Evolutionary conservation across 1,139 yeast genomes (phyloP).

Genomic region (Debaryomyces subglobosus): DNA sequence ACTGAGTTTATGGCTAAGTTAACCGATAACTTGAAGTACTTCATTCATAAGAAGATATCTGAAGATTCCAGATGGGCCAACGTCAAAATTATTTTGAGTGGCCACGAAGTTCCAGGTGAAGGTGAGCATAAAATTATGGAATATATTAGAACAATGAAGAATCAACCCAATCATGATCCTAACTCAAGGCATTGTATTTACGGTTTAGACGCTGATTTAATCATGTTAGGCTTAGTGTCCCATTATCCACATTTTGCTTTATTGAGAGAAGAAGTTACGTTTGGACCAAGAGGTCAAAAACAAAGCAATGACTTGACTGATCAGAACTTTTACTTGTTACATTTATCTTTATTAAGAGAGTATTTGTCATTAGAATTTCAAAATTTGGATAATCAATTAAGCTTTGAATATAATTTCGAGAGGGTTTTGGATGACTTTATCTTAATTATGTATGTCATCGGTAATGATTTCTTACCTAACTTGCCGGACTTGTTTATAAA

Average conservation of each 20-base stretch:
- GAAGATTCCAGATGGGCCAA: conserved; percentile 92
- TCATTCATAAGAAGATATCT: conserved; percentile 87
- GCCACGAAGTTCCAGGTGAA: conserved; percentile 99
- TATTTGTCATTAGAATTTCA: conserved; percentile 84
- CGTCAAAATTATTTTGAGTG: conserved; percentile 81
- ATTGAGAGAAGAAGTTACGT: conserved; percentile 92
- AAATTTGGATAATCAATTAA: conserved; percentile 63
- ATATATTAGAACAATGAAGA: conserved; percentile 80
- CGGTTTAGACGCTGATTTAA: conserved; percentile 97
- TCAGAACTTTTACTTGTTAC: conserved; percentile 82
- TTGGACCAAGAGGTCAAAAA: conserved; percentile 60
- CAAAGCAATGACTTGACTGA: conserved; percentile 65
- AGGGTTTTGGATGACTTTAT: conserved; percentile 90
- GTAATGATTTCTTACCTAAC: conserved; percentile 98
- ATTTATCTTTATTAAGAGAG: conserved; percentile 85
- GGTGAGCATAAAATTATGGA: conserved; percentile 99
- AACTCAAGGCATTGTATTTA: conserved; percentile 94
- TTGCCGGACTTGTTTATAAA: conserved; percentile 91
- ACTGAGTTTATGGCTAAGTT: conserved; percentile 96
- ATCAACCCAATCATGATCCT: conserved; percentile 74
- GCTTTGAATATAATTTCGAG: conserved; percentile 83
- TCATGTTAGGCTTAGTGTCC: conserved; percentile 93
- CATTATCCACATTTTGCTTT: conserved; percentile 97
- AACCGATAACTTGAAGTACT: conserved; percentile 82
- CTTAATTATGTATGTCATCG: conserved; percentile 89